Conservation (phyloP, 129 eudicot species). For the Ambrosia trifida region DNA sequence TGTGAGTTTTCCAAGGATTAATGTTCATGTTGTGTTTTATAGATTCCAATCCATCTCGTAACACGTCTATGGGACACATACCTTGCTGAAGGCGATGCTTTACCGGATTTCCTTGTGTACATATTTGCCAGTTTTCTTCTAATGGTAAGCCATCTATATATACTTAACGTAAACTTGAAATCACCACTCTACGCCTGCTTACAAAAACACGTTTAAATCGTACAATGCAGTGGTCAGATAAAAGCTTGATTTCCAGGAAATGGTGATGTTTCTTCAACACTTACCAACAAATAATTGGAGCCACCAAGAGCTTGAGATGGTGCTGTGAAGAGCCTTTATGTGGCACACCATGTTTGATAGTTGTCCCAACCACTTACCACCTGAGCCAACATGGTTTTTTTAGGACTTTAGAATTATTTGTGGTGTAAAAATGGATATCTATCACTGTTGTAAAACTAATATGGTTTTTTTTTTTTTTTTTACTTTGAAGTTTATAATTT, state of each 20-base stretch:
- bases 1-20: no score
- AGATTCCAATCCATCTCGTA: constrained; percentile 93
- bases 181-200: constrained; percentile 8
- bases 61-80: constrained; percentile 99
- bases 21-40: constrained; percentile 12
- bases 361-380: constrained; percentile 83
- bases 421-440: constrained; percentile 32
- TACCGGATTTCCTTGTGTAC: constrained; percentile 93
- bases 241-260: constrained; percentile 95
- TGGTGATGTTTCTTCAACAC: constrained; percentile 99
- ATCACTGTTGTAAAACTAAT: constrained; percentile 37
- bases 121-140: constrained; percentile 90
- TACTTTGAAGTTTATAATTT: constrained; percentile 25
- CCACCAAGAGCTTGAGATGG: constrained; percentile 80
- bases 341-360: constrained; percentile 92
- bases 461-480: no score
- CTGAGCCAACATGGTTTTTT: constrained; percentile 20
- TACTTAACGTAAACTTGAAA: neutral
- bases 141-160: constrained; percentile 57
- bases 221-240: constrained; percentile 83
- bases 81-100: constrained; percentile 98
- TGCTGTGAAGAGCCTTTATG: constrained; percentile 90
- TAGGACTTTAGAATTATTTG: constrained; percentile 3
- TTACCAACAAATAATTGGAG: constrained; percentile 86
- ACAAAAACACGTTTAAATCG: neutral